These are phyloP conservation scores for Aspergillus oerlinghausenensis DNA, from an alignment of 2,329 filamentous ascomycete genomes.

Conservation along the genomic window DNA sequence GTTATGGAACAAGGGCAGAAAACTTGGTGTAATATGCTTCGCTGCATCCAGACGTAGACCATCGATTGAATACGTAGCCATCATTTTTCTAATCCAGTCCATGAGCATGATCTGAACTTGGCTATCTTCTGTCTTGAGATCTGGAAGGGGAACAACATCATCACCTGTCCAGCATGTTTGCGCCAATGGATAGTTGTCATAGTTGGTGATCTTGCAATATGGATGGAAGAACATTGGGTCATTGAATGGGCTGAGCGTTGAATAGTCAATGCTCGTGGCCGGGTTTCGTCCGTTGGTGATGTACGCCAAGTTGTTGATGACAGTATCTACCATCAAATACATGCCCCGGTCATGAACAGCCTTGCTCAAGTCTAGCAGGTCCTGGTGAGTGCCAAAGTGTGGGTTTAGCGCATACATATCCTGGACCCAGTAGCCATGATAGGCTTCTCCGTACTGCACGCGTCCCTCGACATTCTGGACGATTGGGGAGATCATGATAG, in stretches of 20 bases:
- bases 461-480: conserved; percentile 35
- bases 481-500: conserved; percentile 43
- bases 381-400: conserved; percentile 46
- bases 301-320: conserved; percentile 47
- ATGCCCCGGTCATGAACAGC: conserved; percentile 45
- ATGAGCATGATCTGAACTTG: conserved; percentile 39
- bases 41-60: conserved; percentile 50
- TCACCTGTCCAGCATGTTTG: conserved; percentile 51
- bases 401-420: conserved; percentile 47
- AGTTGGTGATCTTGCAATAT: conserved; percentile 30
- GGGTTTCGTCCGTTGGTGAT: conserved; percentile 25
- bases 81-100: conserved; percentile 38
- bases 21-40: conserved; percentile 42
- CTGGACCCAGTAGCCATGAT: conserved; percentile 49
- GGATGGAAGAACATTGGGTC: conserved; percentile 22
- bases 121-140: conserved; percentile 43
- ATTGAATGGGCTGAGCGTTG: conserved; percentile 24
- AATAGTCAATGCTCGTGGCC: conserved; percentile 21
- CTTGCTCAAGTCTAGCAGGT: conserved; percentile 43
- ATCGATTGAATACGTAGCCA: conserved; percentile 45
- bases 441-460: conserved; percentile 42
- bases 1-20: conserved; percentile 36
- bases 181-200: conserved; percentile 30
- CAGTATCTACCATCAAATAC: conserved; percentile 52
- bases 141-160: conserved; percentile 42